Evolutionary conservation across 2,329 filamentous ascomycete genomes (phyloP).

Genomic region (Fusarium napiforme): DNA sequence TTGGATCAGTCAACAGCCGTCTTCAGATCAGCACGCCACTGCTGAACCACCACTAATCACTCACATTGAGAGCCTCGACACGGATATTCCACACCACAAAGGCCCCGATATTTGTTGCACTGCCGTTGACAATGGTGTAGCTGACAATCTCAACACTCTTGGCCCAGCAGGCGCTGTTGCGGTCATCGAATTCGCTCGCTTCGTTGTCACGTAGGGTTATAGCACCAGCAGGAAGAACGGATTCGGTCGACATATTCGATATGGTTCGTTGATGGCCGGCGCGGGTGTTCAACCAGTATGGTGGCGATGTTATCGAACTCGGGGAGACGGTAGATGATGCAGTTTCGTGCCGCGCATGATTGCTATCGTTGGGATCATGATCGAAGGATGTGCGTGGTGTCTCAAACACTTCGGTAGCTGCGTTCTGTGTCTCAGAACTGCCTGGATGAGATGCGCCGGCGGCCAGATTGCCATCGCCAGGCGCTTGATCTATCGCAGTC

Average conservation of each 20-base stretch:
- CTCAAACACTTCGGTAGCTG: slow-evolving; percentile 39
- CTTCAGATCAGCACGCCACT: slow-evolving; percentile 7
- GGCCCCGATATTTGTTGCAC: slow-evolving; percentile 74
- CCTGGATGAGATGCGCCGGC: slow-evolving; percentile 28
- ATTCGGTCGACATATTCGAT: slow-evolving; percentile 61
- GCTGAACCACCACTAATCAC: slow-evolving; percentile 3
- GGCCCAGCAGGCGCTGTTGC: slow-evolving; percentile 72
- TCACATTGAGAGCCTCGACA: slow-evolving; percentile 84
- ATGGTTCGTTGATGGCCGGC: slow-evolving; percentile 50
- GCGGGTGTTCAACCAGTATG: slow-evolving; percentile 56
- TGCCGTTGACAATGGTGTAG: slow-evolving; percentile 67
- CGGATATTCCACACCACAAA: slow-evolving; percentile 96
- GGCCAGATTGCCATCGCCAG: slow-evolving; percentile 36
- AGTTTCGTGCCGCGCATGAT: slow-evolving; percentile 28
- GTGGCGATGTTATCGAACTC: slow-evolving; percentile 52
- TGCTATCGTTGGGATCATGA: slow-evolving; percentile 23
- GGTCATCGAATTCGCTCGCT: slow-evolving; percentile 59
- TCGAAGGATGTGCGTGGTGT: slow-evolving; percentile 45
- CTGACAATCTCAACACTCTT: slow-evolving; percentile 70
- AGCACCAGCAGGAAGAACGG: slow-evolving; percentile 61
- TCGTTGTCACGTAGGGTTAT: slow-evolving; percentile 74
- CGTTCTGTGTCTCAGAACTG: slow-evolving; percentile 33
- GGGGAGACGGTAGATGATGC: slow-evolving; percentile 43
- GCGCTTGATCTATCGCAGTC: slow-evolving; percentile 45
- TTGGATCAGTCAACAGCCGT: neutral